phyloP scores from a whole-genome alignment of 1,139 yeast species.

The Geotrichum australiense region DNA sequence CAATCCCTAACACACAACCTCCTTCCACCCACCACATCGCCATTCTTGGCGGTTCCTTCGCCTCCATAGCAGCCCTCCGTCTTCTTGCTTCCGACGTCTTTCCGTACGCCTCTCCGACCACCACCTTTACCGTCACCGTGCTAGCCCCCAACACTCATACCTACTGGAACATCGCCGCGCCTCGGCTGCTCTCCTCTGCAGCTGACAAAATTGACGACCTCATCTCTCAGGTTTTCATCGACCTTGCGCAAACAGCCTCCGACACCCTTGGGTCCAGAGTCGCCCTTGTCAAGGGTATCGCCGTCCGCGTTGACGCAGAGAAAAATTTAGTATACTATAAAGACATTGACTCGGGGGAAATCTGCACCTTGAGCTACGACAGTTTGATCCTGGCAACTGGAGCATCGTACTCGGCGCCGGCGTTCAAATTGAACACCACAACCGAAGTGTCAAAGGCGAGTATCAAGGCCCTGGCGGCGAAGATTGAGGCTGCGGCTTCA shows the following conservation, averaged over 20 bases:
- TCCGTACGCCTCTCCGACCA: conserved; percentile 10
- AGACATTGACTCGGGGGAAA: too few relatives aligned
- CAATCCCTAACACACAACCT: too few relatives aligned
- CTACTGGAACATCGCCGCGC: conserved; percentile 18
- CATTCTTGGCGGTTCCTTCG: conserved; percentile 17
- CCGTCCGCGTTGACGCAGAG: conserved; percentile 4
- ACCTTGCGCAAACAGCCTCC: too few relatives aligned
- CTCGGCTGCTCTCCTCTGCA: conserved; percentile 13
- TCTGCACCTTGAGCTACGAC: too few relatives aligned
- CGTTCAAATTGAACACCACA: conserved; percentile 14
- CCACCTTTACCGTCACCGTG: conserved; percentile 7
- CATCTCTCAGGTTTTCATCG: too few relatives aligned
- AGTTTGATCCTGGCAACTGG: conserved; percentile 18
- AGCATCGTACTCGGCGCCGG: conserved; percentile 14
- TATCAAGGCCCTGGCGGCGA: conserved; percentile 1
- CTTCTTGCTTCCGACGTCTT: conserved; percentile 7
- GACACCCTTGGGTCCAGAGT: too few relatives aligned
- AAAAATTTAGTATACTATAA: conserved; percentile 9
- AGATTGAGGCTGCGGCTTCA: conserved; percentile 15
- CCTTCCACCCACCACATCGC: conserved; percentile 9
- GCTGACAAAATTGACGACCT: too few relatives aligned
- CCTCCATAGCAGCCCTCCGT: conserved; percentile 12
- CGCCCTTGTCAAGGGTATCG: conserved; percentile 12
- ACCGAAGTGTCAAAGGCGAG: conserved; percentile 7
- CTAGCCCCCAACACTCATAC: conserved; percentile 17